A percentile compares a stretch with the other conserved stretches of the same genome.
These are phyloP conservation scores for Aurantiochytrium sp. DNA, from an alignment of 108 stramenopile species.

Conservation along the genomic window DNA sequence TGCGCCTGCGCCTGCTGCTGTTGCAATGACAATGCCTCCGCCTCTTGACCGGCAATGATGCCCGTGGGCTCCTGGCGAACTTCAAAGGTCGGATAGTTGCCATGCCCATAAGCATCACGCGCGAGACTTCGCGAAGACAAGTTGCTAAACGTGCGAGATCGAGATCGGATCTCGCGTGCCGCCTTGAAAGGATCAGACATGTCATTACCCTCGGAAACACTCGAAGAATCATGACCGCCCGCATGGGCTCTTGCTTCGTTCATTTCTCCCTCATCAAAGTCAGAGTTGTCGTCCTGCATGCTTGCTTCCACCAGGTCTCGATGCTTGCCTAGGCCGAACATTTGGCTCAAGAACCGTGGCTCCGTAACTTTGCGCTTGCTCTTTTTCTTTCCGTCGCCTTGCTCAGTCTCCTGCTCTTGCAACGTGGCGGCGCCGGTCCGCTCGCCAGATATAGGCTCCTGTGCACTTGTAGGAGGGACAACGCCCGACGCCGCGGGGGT, in stretches of 20 bases:
- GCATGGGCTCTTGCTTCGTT: background rate
- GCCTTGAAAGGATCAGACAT: constrained; percentile 17
- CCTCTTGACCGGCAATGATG: background rate
- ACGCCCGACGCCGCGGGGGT: too few species aligned
- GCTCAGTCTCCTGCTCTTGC: background rate
- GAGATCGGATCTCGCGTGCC: background rate
- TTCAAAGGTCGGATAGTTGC: background rate
- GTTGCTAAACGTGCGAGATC: background rate
- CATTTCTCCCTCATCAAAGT: background rate
- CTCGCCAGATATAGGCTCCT: too few species aligned
- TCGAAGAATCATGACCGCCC: background rate
- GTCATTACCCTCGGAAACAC: background rate
- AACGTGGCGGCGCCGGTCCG: too few species aligned
- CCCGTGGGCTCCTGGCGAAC: background rate
- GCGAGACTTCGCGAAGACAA: background rate
- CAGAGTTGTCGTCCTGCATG: constrained; percentile 11
- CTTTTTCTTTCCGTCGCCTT: background rate
- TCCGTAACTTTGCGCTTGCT: background rate
- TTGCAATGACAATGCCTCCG: background rate
- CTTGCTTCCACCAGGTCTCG: background rate
- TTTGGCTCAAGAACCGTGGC: background rate
- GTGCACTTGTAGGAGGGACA: too few species aligned
- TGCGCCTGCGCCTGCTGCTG: background rate
- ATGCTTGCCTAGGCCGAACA: background rate
- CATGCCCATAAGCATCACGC: background rate